Evolutionary conservation across 2,329 filamentous ascomycete genomes (phyloP), one percentile per base, ranked within the genome.

Genomic region (Coniella lustricola): DNA sequence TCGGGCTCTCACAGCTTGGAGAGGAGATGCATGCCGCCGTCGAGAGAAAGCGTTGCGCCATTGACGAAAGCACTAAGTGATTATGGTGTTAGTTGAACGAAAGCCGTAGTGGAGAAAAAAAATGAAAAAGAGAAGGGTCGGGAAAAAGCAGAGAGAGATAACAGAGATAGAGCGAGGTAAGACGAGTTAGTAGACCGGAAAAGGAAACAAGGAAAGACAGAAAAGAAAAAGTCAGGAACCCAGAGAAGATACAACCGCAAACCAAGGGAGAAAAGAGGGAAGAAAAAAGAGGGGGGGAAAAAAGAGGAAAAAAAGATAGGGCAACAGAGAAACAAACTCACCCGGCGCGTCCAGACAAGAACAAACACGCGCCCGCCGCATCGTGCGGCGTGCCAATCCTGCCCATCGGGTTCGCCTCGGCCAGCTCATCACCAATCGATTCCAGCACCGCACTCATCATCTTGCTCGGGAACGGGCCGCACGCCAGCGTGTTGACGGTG

Each of bases 321-420:
- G n/a, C n/a, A n/a, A n/a, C n/a, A n/a, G n/a, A n/a, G n/a, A n/a
- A n/a, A n/a, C n/a, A 13, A 38, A 60, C 66, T 63, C 54, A 69
- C 64, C 85, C 85, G 1, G 85, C 85, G 47, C 76, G 70, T 57
- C 82, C 85, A 34, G 75, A 73, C 60, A 90, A 64, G 65, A 84
- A 90, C 48, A 90, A 65, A 61, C 84, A 87, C 10, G 84, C 75
- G 0, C 85, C 85, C 0, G 84, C 84, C 3, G 87, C 81, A 62
- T 90, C 85, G 60, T 82, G 67, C 1, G 82, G 76, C 16, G 67
- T 75, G 0, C 85, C 85, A 57, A 88, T 85, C 29, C 85, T 68
- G 0, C 78, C 75, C 55, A 88, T 60, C 9, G 85, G 85, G 51
- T 85, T 81, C 3, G 74, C 74, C 0, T 64, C 67, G 49, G 72